Evolutionary conservation across 2,329 filamentous ascomycete species (phyloP).

Genomic region (Colletotrichum chlorophyti): DNA sequence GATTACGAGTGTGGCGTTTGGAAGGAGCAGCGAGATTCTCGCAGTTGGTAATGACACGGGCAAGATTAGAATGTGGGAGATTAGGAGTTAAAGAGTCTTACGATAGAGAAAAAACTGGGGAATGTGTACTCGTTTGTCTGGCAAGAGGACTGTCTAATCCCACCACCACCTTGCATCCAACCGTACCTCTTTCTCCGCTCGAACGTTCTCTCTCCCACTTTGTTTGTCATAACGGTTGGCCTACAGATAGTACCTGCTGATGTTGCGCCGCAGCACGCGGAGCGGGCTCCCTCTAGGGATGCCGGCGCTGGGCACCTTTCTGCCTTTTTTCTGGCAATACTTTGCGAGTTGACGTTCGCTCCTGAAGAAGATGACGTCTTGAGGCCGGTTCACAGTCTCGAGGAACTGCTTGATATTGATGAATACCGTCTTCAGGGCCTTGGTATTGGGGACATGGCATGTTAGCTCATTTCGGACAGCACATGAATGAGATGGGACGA

Average conservation of each 20-base stretch:
- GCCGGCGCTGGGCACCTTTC: conserved; percentile 52
- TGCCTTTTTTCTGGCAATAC: conserved; percentile 44
- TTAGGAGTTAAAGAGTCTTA: conserved; percentile 61
- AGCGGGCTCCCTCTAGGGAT: conserved; percentile 49
- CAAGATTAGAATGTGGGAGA: conserved; percentile 91
- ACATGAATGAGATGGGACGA: too few species aligned
- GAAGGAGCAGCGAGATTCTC: conserved; percentile 70
- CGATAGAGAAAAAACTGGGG: not conserved
- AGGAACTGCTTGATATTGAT: conserved; percentile 60
- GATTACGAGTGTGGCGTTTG: conserved; percentile 77
- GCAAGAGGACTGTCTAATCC: conserved; percentile 1
- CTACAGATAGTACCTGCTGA: not conserved
- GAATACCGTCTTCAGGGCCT: conserved; percentile 50
- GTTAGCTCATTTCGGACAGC: too few species aligned
- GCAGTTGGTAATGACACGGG: conserved; percentile 90
- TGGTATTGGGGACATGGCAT: not conserved
- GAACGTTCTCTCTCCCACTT: not conserved
- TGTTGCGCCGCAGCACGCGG: conserved; percentile 38
- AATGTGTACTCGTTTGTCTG: conserved; percentile 5
- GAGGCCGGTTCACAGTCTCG: conserved; percentile 36
- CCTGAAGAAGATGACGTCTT: conserved; percentile 39
- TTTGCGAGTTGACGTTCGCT: conserved; percentile 39
- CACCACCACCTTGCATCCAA: not conserved
- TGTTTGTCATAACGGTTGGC: too few species aligned
- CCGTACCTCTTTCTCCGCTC: too few species aligned